Evolutionary conservation across 139 green algal species (phyloP).

Genomic region (Auxenochlorella pyrenoidosa): DNA sequence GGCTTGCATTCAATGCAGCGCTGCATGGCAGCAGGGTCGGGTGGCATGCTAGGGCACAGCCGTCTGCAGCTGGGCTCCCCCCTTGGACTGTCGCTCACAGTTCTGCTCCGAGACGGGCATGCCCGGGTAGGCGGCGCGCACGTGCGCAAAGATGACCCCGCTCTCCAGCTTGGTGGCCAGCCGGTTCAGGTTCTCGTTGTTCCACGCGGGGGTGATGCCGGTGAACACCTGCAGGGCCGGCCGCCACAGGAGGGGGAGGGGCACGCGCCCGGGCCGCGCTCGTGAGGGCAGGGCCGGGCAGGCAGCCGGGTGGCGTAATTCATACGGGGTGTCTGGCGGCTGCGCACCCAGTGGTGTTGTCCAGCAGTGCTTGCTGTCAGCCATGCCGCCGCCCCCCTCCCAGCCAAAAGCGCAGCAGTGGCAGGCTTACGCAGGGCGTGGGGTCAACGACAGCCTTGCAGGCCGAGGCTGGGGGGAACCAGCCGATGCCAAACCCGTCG

Average conservation of each 20-base stretch:
- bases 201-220: conserved; percentile 93
- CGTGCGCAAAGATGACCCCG: conserved; percentile 95
- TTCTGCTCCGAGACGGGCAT: conserved; percentile 97
- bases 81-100: conserved; percentile 45
- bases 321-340: too few relatives aligned
- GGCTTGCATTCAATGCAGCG: too few relatives aligned
- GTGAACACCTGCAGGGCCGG: conserved; percentile 95
- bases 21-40: too few relatives aligned
- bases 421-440: conserved; percentile 22
- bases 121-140: conserved; percentile 92
- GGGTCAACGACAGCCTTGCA: conserved; percentile 44
- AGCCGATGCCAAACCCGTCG: conserved; percentile 95
- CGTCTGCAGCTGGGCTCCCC: too few relatives aligned
- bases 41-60: too few relatives aligned
- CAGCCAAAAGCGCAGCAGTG: not conserved
- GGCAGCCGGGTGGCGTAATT: too few relatives aligned
- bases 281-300: not conserved
- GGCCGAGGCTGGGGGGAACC: conserved; percentile 66
- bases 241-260: too few relatives aligned
- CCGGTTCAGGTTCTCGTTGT: conserved; percentile 95
- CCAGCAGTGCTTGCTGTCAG: too few relatives aligned
- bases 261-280: not conserved
- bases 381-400: too few relatives aligned
- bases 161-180: conserved; percentile 92
- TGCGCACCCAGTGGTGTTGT: too few relatives aligned